A percentile compares a stretch with the other conserved stretches of the same genome.
These are phyloP conservation scores for Hebeloma cylindrosporum DNA, from an alignment of 768 basidiomycete genomes.

Conservation along the genomic window DNA sequence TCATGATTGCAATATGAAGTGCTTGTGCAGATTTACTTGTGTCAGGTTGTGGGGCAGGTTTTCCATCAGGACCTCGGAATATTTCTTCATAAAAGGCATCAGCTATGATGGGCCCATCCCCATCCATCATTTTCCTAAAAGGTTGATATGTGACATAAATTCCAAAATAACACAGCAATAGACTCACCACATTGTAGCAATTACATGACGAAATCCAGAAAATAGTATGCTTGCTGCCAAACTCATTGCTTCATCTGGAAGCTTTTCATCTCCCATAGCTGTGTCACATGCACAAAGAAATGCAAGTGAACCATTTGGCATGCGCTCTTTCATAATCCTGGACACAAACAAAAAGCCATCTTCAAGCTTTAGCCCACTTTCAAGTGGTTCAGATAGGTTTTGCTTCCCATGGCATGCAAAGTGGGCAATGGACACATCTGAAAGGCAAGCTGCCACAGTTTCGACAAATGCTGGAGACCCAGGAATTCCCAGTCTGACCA, in stretches of 20 bases:
- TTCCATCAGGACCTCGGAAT: constrained; percentile 3
- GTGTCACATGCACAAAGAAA: constrained; percentile 36
- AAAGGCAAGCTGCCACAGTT: neutral
- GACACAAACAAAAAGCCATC: constrained; percentile 20
- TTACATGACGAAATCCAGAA: constrained; percentile 24
- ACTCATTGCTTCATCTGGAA: constrained; percentile 26
- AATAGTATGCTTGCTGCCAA: constrained; percentile 25
- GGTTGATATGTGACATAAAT: neutral
- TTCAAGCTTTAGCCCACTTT: constrained; percentile 23
- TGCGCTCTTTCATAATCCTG: constrained; percentile 20
- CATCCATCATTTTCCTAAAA: constrained; percentile 14
- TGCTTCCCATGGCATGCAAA: constrained; percentile 33
- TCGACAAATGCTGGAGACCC: constrained; percentile 10
- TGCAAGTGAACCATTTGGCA: constrained; percentile 21
- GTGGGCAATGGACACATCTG: constrained; percentile 20
- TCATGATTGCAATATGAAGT: neutral
- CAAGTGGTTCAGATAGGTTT: constrained; percentile 23
- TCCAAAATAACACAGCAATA: neutral
- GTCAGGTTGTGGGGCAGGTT: neutral
- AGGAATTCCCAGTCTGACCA: constrained; percentile 13
- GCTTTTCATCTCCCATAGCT: constrained; percentile 22
- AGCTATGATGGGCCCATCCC: constrained; percentile 13
- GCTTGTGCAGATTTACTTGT: neutral
- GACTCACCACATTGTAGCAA: constrained; percentile 25
- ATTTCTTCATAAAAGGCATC: constrained; percentile 17